A percentile compares a stretch with the other conserved stretches of the same genome.
These are phyloP conservation scores for Bonia amplexicaulis DNA, from an alignment of 176 grass and related monocot genomes.

Conservation along the genomic window DNA sequence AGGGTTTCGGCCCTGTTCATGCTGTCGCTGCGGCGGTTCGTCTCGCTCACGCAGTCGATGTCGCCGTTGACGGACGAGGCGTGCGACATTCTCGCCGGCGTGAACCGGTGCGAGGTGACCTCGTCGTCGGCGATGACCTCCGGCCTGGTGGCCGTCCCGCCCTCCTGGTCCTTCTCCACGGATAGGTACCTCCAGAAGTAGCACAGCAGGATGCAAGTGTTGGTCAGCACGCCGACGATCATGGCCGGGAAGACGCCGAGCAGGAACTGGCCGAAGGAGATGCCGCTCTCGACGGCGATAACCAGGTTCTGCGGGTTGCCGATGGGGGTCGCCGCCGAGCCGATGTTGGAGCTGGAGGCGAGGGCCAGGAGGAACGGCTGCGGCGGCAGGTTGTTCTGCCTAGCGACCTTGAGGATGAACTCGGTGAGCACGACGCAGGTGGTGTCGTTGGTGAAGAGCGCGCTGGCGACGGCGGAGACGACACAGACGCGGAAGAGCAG, in stretches of 20 bases:
- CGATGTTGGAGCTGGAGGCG: conserved; percentile 90
- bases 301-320: conserved; percentile 98
- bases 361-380: conserved; percentile 93
- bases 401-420: conserved; percentile 89
- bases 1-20: conserved; percentile 19
- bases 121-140: conserved; percentile 65
- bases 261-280: conserved; percentile 72
- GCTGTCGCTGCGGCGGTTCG: conserved; percentile 38
- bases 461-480: conserved; percentile 77
- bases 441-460: conserved; percentile 98
- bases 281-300: conserved; percentile 78
- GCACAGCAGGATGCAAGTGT: conserved; percentile 57
- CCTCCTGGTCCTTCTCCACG: conserved; percentile 41
- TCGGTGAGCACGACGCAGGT: conserved; percentile 97
- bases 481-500: conserved; percentile 83
- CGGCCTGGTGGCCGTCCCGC: neutral
- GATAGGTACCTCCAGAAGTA: conserved; percentile 79
- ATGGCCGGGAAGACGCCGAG: conserved; percentile 74
- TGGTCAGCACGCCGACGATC: conserved; percentile 65
- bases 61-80: conserved; percentile 44
- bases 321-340: conserved; percentile 77
- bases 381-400: conserved; percentile 88
- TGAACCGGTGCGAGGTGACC: conserved; percentile 79
- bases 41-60: conserved; percentile 30
- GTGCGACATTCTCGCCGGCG: conserved; percentile 77